Base-by-base conservation (phyloP, 1,139 yeast genomes). In the Geotrichum fermentans region DNA sequence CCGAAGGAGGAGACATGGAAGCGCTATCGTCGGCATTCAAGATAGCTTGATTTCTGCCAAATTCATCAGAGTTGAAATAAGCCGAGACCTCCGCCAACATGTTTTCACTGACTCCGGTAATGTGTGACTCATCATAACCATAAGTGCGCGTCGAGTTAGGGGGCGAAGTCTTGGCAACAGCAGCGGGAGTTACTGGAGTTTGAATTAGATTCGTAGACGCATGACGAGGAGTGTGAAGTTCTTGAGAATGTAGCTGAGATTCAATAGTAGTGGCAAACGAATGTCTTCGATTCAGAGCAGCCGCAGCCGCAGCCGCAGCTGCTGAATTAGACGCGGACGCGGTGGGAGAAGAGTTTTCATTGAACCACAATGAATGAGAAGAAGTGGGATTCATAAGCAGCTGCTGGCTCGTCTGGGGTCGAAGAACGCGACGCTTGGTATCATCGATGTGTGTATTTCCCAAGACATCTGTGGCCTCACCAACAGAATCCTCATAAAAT, bases 51-150 rank as follows among this genome's bases (percentile, higher is more conserved):
- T 59, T 60, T 21, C 64, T 49, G 8, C 62, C 61, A 33, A 58
- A 49, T 22, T 49, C 56, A 45, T 60, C 64, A 17, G 51, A 47
- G 34, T 54, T 45, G 40, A 61, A 61, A 45, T 61, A 61, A 17
- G 52, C 33, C 4, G 18, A 28, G n/a, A 43, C 36, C 14, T 43
- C 43, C 34, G 35, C 14, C 26, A 33, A 37, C 20, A 37, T 10
- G 42, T 34, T 11, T 29, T 26, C 43, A 21, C 35, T n/a, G 26
- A 28, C 18, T 5, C 24, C 39, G 3, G 16, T 33, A 18, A 33
- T 5, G 16, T 42, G 26, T n/a, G 33, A n/a, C 4, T 40, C 24
- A n/a, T 40, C 38, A 26, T 21, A 22, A 14, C 32, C 46, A 13
- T 43, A 29, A 4, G 46, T 18, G 8, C 24, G 13, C 20, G 34